These are phyloP conservation scores for Penicillium daleae DNA, from an alignment of 495 filamentous ascomycete genomes.

Conservation along the genomic window DNA sequence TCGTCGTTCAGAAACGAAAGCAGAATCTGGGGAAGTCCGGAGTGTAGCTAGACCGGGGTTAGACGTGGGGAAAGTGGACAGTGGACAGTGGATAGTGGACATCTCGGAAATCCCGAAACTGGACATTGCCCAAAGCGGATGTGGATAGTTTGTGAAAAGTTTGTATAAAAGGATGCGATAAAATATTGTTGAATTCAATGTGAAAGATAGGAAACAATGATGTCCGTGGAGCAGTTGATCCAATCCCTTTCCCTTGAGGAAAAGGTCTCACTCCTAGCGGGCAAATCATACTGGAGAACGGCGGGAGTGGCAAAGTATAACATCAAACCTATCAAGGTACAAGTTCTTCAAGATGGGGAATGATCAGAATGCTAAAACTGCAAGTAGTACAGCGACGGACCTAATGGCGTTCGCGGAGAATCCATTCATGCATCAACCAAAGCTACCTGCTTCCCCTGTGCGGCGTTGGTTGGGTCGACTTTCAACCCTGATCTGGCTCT, in stretches of 20 bases:
- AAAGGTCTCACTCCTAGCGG: constrained; percentile 8
- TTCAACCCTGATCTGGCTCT: not conserved
- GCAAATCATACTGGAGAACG: not conserved
- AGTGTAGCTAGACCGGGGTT: constrained; percentile 3
- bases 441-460: not conserved
- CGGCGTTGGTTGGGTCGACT: not conserved
- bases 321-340: not conserved
- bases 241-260: constrained; percentile 8
- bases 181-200: not conserved
- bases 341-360: not conserved
- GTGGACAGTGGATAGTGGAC: constrained; percentile 12
- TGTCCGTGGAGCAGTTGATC: constrained; percentile 1
- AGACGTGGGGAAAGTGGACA: constrained; percentile 11
- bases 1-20: not conserved
- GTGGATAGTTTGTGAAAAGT: constrained; percentile 2
- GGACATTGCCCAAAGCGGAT: not conserved
- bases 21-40: constrained; percentile 18
- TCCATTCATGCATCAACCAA: not conserved
- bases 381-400: not conserved
- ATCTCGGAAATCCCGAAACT: constrained; percentile 13
- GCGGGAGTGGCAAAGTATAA: not conserved
- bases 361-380: not conserved
- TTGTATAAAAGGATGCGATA: not conserved
- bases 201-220: not conserved
- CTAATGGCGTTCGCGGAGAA: not conserved